These are phyloP conservation scores for Tillandsia fasciculata DNA, from an alignment of 176 grass and related monocot species.

Conservation along the genomic window DNA sequence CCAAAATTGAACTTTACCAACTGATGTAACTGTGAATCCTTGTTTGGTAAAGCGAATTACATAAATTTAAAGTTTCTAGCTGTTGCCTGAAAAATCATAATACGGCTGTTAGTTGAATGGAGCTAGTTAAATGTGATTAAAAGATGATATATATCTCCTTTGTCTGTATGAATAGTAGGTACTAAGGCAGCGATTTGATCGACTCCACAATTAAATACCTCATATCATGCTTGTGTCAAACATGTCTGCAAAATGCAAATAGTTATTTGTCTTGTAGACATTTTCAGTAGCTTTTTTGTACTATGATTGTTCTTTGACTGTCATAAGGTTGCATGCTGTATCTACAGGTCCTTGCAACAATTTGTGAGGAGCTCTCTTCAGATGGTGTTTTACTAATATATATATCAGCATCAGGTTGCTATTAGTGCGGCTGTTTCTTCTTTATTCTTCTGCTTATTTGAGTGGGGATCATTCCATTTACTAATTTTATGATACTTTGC, in stretches of 20 bases:
- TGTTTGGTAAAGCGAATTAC: too few relatives aligned
- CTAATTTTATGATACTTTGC: constrained; percentile 19
- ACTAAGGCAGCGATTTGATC: too few relatives aligned
- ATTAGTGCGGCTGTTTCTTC: constrained; percentile 23
- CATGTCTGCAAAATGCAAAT: background rate
- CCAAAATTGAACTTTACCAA: too few relatives aligned
- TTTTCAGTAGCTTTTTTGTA: background rate
- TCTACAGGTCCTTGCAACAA: constrained; percentile 75
- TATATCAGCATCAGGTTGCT: constrained; percentile 90
- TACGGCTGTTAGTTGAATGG: too few relatives aligned
- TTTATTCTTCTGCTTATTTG: constrained; percentile 12
- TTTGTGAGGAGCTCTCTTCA: constrained; percentile 72
- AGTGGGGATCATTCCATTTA: constrained; percentile 19
- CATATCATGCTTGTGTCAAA: background rate
- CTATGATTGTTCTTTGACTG: constrained; percentile 8
- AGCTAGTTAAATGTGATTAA: too few relatives aligned
- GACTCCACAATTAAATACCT: too few relatives aligned
- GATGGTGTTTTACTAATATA: constrained; percentile 86
- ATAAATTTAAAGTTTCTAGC: too few relatives aligned
- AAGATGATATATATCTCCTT: too few relatives aligned
- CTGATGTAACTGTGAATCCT: too few relatives aligned
- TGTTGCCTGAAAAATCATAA: too few relatives aligned
- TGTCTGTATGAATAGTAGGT: too few relatives aligned
- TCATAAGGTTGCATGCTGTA: constrained; percentile 7
- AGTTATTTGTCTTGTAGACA: background rate